Percentiles rank a stretch among this genome's conserved stretches.
Evolutionary conservation across 164 flowering plant genomes (phyloP).

Genomic region (Macadamia tetraphylla): DNA sequence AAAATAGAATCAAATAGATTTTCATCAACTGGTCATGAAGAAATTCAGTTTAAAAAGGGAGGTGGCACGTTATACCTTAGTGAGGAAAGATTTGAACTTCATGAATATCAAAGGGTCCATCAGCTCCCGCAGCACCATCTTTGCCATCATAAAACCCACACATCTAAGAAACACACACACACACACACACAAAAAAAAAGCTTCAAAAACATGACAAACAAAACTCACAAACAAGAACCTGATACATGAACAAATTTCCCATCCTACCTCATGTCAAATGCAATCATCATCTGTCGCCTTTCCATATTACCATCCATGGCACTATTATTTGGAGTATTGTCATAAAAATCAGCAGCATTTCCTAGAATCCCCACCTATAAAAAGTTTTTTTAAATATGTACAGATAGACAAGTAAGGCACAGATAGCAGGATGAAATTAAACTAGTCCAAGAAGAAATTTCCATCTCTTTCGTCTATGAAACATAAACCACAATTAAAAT

Average conservation of each 20-base stretch:
- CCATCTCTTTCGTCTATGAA: neutral
- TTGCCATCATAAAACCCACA: slow-evolving; percentile 97
- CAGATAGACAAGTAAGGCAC: neutral
- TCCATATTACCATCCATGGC: slow-evolving; percentile 39
- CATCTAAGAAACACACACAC: slow-evolving; percentile 48
- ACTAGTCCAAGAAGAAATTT: neutral
- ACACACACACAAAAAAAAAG: slow-evolving; percentile 11
- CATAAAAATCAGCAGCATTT: slow-evolving; percentile 86
- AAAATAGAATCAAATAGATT: too few relatives aligned
- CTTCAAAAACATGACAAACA: neutral
- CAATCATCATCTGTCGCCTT: slow-evolving; percentile 95
- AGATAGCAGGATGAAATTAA: neutral
- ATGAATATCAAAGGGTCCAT: slow-evolving; percentile 76
- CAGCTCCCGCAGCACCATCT: slow-evolving; percentile 89
- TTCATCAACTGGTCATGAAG: neutral
- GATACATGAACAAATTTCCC: neutral
- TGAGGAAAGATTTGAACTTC: slow-evolving; percentile 78
- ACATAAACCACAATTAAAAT: neutral
- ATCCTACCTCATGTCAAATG: slow-evolving; percentile 94
- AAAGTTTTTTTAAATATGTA: slow-evolving; percentile 13
- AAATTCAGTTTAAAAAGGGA: neutral
- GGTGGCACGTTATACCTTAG: slow-evolving; percentile 41
- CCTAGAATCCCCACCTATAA: slow-evolving; percentile 90
- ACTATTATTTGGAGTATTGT: slow-evolving; percentile 29
- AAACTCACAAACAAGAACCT: neutral